Evolutionary conservation across 148 eudicot genomes (phyloP).

Genomic region (Rhododendron ferrugineum): DNA sequence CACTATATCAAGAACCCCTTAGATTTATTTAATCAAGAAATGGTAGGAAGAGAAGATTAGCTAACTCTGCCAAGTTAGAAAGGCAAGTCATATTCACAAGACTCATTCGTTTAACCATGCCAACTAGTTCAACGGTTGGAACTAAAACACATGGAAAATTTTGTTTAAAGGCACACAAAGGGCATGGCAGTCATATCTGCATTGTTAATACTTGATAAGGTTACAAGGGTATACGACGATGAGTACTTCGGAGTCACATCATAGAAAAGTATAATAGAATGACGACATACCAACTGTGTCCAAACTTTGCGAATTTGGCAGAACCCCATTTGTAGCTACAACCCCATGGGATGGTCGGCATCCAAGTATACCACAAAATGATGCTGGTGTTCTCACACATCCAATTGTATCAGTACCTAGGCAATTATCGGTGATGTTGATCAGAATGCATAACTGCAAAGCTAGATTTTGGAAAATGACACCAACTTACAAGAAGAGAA

Average conservation of each 20-base stretch:
- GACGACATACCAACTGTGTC: conserved; percentile 65
- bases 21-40: background rate
- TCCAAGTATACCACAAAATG: conserved; percentile 84
- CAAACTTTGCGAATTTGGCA: conserved; percentile 76
- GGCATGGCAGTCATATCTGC: background rate
- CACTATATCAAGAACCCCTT: background rate
- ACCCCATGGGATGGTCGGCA: conserved; percentile 82
- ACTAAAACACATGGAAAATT: background rate
- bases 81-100: background rate
- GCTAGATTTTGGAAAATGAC: background rate
- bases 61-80: background rate
- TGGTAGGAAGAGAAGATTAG: background rate
- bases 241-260: background rate
- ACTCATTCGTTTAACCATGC: background rate
- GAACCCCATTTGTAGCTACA: conserved; percentile 64
- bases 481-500: background rate
- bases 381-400: conserved; percentile 74
- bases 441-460: conserved; percentile 8
- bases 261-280: background rate
- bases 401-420: conserved; percentile 84
- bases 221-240: background rate
- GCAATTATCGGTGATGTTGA: conserved; percentile 3
- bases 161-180: background rate
- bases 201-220: background rate
- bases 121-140: background rate